Conservation (phyloP, 202 grass and related monocot species). For the Dendrocalamus latiflorus region DNA sequence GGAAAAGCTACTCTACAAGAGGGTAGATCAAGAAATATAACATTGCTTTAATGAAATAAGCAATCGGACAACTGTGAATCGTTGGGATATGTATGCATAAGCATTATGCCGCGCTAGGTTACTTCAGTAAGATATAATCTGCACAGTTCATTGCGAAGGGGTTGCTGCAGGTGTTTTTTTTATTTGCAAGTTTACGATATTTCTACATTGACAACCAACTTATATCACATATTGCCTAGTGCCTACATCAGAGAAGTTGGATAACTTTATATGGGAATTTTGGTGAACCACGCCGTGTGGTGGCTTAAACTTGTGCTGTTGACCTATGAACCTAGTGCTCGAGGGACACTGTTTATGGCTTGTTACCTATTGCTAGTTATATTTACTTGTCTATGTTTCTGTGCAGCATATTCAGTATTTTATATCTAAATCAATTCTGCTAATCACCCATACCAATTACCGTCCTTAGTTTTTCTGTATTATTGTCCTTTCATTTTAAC, state of each 20-base stretch:
- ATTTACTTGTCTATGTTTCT: slow-evolving; percentile 6
- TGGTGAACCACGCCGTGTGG: background rate
- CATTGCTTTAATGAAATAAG: background rate
- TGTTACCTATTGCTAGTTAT: background rate
- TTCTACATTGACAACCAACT: background rate
- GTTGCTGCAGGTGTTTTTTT: slow-evolving; percentile 1
- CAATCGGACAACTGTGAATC: background rate
- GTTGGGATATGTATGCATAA: background rate
- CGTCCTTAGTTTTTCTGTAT: slow-evolving; percentile 13
- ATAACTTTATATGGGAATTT: background rate
- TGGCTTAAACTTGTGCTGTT: background rate
- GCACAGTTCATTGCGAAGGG: background rate
- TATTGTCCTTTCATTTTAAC: background rate
- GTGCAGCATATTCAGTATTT: background rate
- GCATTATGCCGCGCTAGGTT: background rate
- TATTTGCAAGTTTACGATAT: background rate
- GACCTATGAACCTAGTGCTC: background rate
- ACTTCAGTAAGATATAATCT: slow-evolving; percentile 3
- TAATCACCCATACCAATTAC: background rate
- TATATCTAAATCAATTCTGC: background rate
- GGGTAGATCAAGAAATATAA: background rate
- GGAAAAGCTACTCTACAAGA: background rate
- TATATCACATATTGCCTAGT: background rate
- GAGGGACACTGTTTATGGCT: background rate
- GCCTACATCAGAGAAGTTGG: background rate